Percentiles rank a stretch among this genome's conserved stretches.
phyloP scores from a whole-genome alignment of 1,139 yeast species.

The Kodamaea anthophila region DNA sequence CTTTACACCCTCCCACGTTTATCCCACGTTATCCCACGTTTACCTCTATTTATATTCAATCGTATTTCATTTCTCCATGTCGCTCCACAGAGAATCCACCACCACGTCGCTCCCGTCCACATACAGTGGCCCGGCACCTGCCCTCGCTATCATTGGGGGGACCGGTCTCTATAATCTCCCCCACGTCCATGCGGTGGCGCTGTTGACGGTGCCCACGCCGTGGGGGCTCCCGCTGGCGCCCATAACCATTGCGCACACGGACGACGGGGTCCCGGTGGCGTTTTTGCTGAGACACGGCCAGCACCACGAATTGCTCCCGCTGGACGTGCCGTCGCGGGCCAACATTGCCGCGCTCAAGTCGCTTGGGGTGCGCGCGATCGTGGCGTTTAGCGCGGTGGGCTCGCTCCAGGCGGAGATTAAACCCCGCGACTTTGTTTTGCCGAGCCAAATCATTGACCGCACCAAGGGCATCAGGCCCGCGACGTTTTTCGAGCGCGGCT shows the following conservation, averaged over 20 bases:
- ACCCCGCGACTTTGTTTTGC: constrained; percentile 92
- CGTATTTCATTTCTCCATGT: no score
- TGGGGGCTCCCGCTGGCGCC: constrained; percentile 98
- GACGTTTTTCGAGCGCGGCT: constrained; percentile 85
- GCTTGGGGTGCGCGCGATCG: constrained; percentile 77
- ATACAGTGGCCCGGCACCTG: constrained; percentile 40
- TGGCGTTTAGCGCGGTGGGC: constrained; percentile 96
- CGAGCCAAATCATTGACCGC: constrained; percentile 92
- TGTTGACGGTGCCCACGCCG: constrained; percentile 77
- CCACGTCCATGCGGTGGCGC: constrained; percentile 78
- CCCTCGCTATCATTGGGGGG: constrained; percentile 90
- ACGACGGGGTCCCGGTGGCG: constrained; percentile 78
- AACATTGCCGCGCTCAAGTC: constrained; percentile 92
- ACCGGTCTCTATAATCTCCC: constrained; percentile 93
- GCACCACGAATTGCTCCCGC: constrained; percentile 82
- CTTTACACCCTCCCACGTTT: not conserved
- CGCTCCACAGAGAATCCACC: constrained; percentile 31
- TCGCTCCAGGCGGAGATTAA: constrained; percentile 82
- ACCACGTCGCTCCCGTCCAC: constrained; percentile 31
- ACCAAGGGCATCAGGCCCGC: constrained; percentile 92
- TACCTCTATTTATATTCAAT: no score
- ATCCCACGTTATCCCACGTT: no score
- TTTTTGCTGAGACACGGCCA: constrained; percentile 92
- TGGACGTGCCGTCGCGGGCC: constrained; percentile 89
- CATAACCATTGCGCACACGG: constrained; percentile 76